Conservation (phyloP, 768 basidiomycete species). For the Flagelloscypha sp. region DNA sequence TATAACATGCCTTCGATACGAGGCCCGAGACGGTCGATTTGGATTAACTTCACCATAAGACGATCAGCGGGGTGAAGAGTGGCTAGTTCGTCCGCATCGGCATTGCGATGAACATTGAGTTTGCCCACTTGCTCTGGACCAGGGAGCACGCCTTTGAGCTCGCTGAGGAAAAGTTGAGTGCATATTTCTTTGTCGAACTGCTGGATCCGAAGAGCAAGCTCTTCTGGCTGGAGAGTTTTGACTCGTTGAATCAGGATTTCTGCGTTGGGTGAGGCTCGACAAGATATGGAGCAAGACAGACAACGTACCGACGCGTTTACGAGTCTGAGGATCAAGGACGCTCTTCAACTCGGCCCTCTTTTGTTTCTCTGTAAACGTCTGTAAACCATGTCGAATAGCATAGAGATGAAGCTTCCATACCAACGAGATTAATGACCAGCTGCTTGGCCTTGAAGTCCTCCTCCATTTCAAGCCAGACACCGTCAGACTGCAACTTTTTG, state of each 20-base stretch:
- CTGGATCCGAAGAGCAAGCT: conserved; percentile 75
- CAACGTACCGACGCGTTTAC: conserved; percentile 84
- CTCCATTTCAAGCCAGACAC: conserved; percentile 95
- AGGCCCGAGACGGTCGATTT: conserved; percentile 81
- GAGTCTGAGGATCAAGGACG: conserved; percentile 83
- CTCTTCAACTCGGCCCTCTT: conserved; percentile 86
- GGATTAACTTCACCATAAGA: conserved; percentile 93
- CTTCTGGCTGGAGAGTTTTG: conserved; percentile 76
- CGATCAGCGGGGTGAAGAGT: conserved; percentile 91
- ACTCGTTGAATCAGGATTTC: conserved; percentile 91
- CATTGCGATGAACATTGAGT: conserved; percentile 80
- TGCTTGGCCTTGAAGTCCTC: conserved; percentile 97
- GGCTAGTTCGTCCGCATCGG: conserved; percentile 79
- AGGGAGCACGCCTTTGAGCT: conserved; percentile 81
- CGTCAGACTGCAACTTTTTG: conserved; percentile 71
- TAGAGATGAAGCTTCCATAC: conserved; percentile 31
- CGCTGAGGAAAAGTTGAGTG: conserved; percentile 81
- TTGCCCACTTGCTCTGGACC: conserved; percentile 92
- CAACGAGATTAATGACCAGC: conserved; percentile 82
- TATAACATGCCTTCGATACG: conserved; percentile 97
- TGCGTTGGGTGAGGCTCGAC: conserved; percentile 21
- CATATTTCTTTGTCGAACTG: conserved; percentile 85
- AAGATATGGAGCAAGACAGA: background rate
- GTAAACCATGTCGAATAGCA: conserved; percentile 7
- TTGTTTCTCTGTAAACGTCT: conserved; percentile 51